Conservation (phyloP, 2,329 filamentous ascomycete genomes). For the Periconia sp. region DNA sequence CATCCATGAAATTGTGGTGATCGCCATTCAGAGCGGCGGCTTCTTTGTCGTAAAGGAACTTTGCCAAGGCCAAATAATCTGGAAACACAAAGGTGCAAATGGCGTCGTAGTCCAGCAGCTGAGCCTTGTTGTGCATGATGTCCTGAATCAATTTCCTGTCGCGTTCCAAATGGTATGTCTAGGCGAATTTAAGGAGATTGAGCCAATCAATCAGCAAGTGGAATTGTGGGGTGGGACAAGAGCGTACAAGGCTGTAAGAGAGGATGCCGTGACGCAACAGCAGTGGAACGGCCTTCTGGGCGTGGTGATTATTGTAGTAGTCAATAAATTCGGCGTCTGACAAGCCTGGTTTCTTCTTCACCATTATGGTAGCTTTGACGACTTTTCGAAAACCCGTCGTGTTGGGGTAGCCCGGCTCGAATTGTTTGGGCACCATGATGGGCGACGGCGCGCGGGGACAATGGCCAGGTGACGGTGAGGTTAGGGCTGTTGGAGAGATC, state of each 20-base stretch:
- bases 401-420: slow-evolving; percentile 49
- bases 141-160: slow-evolving; percentile 49
- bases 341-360: slow-evolving; percentile 51
- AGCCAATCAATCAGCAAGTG: background rate
- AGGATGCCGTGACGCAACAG: slow-evolving; percentile 48
- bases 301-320: slow-evolving; percentile 50
- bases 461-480: background rate
- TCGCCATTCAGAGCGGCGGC: slow-evolving; percentile 43
- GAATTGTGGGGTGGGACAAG: slow-evolving; percentile 2
- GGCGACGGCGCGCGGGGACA: slow-evolving; percentile 3
- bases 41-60: slow-evolving; percentile 50
- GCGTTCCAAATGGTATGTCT: slow-evolving; percentile 50
- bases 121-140: slow-evolving; percentile 49
- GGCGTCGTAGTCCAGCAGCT: slow-evolving; percentile 49
- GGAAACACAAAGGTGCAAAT: slow-evolving; percentile 53
- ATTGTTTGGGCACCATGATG: slow-evolving; percentile 47
- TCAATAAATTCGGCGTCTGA: slow-evolving; percentile 48
- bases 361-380: slow-evolving; percentile 49
- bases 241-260: slow-evolving; percentile 47
- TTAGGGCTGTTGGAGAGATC: too few species aligned
- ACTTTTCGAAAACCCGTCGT: slow-evolving; percentile 51
- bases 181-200: background rate
- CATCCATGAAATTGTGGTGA: slow-evolving; percentile 45
- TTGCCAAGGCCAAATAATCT: slow-evolving; percentile 49
- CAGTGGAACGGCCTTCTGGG: slow-evolving; percentile 48